Conservation (phyloP, 495 filamentous ascomycete species). For the Parachaetomium inaequale region DNA sequence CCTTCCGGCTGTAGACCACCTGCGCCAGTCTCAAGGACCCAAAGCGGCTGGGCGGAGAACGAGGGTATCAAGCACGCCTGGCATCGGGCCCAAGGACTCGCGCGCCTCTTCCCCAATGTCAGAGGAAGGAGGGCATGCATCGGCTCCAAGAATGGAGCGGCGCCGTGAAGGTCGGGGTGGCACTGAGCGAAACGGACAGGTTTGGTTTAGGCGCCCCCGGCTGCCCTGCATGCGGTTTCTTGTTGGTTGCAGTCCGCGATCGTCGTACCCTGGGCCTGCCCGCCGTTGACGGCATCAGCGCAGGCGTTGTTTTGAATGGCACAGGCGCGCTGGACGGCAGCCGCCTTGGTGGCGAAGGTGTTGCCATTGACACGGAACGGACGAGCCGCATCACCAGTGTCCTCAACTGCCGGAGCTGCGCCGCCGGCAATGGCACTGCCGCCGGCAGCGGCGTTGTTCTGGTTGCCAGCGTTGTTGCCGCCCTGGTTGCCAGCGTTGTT, state of each 20-base stretch:
- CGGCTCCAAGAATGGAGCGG: background rate
- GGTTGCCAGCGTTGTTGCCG: background rate
- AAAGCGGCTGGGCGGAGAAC: background rate
- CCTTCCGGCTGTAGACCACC: background rate
- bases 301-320: constrained; percentile 53
- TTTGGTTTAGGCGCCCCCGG: constrained; percentile 20
- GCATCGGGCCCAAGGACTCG: background rate
- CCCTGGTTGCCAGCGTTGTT: background rate
- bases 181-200: background rate
- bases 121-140: background rate
- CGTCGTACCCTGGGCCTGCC: constrained; percentile 28
- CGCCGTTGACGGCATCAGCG: constrained; percentile 44
- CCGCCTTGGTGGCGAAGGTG: constrained; percentile 45
- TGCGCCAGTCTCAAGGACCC: background rate
- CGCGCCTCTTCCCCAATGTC: background rate
- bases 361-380: constrained; percentile 51
- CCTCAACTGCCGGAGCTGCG: constrained; percentile 33
- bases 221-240: constrained; percentile 31
- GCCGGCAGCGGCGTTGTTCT: background rate
- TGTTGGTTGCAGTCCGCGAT: constrained; percentile 47
- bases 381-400: constrained; percentile 41
- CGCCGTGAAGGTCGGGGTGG: constrained; percentile 5
- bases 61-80: background rate
- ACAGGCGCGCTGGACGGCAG: constrained; percentile 42
- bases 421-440: constrained; percentile 33